A percentile compares a stretch with the other conserved stretches of the same genome.
phyloP scores from a whole-genome alignment of 306 rosid species.

The Vigna nakashimae region DNA sequence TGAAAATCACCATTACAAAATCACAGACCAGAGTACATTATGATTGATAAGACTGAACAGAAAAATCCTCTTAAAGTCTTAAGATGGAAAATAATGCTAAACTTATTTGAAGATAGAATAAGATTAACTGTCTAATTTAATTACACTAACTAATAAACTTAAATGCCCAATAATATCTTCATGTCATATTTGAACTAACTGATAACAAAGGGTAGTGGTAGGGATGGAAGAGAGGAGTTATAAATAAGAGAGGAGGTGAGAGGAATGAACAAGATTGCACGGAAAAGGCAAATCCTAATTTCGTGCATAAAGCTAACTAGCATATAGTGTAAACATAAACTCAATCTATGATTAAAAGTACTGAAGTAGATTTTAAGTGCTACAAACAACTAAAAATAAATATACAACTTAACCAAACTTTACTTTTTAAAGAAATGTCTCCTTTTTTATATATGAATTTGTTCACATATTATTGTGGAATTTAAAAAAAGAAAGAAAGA shows the following conservation, averaged over 20 bases:
- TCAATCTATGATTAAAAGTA: not conserved
- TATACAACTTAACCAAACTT: not conserved
- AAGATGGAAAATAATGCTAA: not conserved
- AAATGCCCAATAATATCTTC: not conserved
- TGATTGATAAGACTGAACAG: not conserved
- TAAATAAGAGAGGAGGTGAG: not conserved
- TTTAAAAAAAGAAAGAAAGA: slow-evolving; percentile 4
- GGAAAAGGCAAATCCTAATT: not conserved
- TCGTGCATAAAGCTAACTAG: not conserved
- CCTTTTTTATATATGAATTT: not conserved
- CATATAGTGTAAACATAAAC: not conserved
- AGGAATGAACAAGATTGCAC: not conserved
- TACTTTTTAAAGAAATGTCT: not conserved
- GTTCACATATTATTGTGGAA: slow-evolving; percentile 1
- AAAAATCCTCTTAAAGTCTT: not conserved
- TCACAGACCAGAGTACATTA: not conserved
- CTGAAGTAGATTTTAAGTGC: not conserved
- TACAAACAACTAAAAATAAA: not conserved
- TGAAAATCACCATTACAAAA: not conserved
- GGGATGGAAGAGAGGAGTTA: slow-evolving; percentile 5
- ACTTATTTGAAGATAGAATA: not conserved
- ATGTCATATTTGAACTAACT: slow-evolving; percentile 2
- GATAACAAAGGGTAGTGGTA: not conserved
- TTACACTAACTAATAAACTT: not conserved
- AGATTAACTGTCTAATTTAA: not conserved